phyloP scores from a whole-genome alignment of 495 filamentous ascomycete species.

The Tuber aestivum region DNA sequence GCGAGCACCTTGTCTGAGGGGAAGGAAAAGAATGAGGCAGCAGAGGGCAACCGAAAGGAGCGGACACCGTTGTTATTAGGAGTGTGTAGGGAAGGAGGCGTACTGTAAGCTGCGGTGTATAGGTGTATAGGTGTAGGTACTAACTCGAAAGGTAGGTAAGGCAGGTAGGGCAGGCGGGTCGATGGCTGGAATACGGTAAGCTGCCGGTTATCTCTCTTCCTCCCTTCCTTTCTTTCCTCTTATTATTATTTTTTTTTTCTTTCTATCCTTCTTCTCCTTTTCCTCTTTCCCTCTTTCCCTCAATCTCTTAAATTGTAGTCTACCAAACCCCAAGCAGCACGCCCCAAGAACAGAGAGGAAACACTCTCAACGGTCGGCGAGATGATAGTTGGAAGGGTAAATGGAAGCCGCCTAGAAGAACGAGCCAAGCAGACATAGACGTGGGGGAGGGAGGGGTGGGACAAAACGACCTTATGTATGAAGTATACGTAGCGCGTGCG shows the following conservation, averaged over 20 bases:
- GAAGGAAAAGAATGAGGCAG: constrained; percentile 4
- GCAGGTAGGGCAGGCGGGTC: constrained; percentile 17
- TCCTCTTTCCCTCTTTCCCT: not conserved
- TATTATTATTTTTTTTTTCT: not conserved
- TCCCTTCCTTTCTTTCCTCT: not conserved
- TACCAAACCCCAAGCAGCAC: constrained; percentile 22
- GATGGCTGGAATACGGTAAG: not conserved
- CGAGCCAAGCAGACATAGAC: constrained; percentile 38
- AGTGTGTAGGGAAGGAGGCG: constrained; percentile 19
- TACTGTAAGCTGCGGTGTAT: constrained; percentile 12
- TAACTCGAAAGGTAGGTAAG: constrained; percentile 18
- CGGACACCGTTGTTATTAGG: constrained; percentile 7
- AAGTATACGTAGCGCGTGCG: constrained; percentile 27
- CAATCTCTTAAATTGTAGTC: not conserved
- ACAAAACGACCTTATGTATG: constrained; percentile 41
- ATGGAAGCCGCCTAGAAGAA: constrained; percentile 39
- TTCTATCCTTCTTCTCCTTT: not conserved
- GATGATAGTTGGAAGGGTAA: constrained; percentile 30
- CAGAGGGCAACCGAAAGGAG: constrained; percentile 16
- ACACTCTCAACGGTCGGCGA: not conserved
- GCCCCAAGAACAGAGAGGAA: constrained; percentile 36
- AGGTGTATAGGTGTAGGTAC: constrained; percentile 28
- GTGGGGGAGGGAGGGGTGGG: constrained; percentile 36
- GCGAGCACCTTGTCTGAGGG: constrained; percentile 11
- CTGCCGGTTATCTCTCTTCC: not conserved